Conservation (phyloP, 108 stramenopile species). For the Nitzschia inconspicua region DNA sequence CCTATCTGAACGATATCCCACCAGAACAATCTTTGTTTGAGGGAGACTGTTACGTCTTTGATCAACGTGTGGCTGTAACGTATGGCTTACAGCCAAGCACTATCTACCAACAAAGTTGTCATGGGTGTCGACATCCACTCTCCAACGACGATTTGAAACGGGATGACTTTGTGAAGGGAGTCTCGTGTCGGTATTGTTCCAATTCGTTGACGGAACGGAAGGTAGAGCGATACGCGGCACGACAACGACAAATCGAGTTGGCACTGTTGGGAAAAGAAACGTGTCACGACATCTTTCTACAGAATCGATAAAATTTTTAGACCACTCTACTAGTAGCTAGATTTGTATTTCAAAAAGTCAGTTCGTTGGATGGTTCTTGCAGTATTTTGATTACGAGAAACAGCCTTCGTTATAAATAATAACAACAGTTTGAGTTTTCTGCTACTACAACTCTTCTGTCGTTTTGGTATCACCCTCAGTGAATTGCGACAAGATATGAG, state of each 20-base stretch:
- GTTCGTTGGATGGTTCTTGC: too few species aligned
- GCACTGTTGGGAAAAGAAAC: background rate
- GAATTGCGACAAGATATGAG: conserved; percentile 17
- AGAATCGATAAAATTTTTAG: too few species aligned
- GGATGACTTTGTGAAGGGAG: conserved; percentile 38
- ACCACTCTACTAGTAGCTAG: too few species aligned
- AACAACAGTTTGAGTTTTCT: background rate
- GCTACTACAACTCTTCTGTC: conserved; percentile 1
- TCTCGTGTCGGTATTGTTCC: conserved; percentile 44
- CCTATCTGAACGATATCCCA: conserved; percentile 67
- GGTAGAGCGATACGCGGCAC: conserved; percentile 26
- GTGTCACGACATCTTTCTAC: too few species aligned
- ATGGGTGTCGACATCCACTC: conserved; percentile 75
- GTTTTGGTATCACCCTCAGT: background rate
- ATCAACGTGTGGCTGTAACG: conserved; percentile 75
- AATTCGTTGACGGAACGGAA: conserved; percentile 29
- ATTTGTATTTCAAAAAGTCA: too few species aligned
- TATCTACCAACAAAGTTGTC: conserved; percentile 48
- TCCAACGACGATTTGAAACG: conserved; percentile 27
- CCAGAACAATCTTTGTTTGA: conserved; percentile 49
- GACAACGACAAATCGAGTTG: conserved; percentile 39
- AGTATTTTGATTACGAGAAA: too few species aligned
- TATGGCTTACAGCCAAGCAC: conserved; percentile 56
- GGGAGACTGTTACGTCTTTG: conserved; percentile 87
- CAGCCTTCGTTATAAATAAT: too few species aligned